Evolutionary conservation across 306 rosid species (phyloP), one percentile per base, ranked within the genome.

Genomic region (Sophora flavescens): DNA sequence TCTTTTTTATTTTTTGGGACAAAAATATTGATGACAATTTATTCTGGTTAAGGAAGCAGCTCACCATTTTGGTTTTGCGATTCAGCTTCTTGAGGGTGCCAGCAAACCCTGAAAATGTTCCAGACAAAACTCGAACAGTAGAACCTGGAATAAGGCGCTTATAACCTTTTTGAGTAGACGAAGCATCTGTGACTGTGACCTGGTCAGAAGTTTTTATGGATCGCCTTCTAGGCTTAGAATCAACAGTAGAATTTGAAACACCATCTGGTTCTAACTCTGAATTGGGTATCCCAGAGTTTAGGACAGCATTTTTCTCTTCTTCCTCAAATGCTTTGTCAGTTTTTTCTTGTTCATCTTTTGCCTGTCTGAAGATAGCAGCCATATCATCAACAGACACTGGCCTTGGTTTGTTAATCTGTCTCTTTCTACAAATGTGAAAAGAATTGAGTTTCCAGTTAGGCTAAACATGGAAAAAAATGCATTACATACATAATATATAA

Each of bases 31-130:
- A 65, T 22, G 50, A 70, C 72, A 45, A 78, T 65, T 63, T 33
- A 33, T 74, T 75, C 28, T 39, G 30, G 74, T 32, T 42, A 39
- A 42, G 58, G 51, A 78, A 67, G 71, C 15, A 81, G 22, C 91
- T 76, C 54, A 95, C 99, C 84, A 83, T 62, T 84, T 89, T 85
- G 53, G 89, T 84, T 83, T 74, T 92, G 57, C 91, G 89, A 83
- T 80, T 92, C 77, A 95, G 76, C 86, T 90, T 95, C 86, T 95
- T 89, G 64, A 95, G 91, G 72, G 81, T 87, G 71, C 97, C 97
- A 16, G 83, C 75, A 78, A 85, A 92, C 67, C 90, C 97, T 66
- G 92, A 87, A 77, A 95, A 88, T 30, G 90, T 75, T 67, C 97
- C 97, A 12, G 97, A 85, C 77, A 86, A 32, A 73, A 95, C 90